Percentiles rank a stretch among this genome's conserved stretches.
Evolutionary conservation across 148 eudicot genomes (phyloP).

Genomic region (Selenicereus undatus): DNA sequence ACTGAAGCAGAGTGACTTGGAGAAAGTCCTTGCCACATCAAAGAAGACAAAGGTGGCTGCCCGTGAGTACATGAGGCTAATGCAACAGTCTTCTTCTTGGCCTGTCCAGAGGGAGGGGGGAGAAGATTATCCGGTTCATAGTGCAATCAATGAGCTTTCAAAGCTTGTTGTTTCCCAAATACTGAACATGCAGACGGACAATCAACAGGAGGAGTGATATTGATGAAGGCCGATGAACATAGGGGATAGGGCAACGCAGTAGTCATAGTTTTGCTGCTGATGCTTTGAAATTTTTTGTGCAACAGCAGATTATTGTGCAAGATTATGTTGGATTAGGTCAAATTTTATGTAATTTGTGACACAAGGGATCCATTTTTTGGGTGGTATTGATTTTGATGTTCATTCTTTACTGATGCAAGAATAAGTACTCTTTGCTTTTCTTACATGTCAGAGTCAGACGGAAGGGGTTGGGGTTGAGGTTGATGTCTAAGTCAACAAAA

Average conservation of each 20-base stretch:
- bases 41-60: slow-evolving; percentile 70
- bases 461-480: background rate
- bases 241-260: background rate
- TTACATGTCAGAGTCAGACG: background rate
- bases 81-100: slow-evolving; percentile 41
- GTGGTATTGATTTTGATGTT: background rate
- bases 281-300: slow-evolving; percentile 17
- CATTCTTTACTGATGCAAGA: background rate
- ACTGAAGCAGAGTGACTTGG: slow-evolving; percentile 62
- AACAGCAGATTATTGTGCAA: background rate
- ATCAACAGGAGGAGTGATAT: slow-evolving; percentile 34
- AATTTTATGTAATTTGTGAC: background rate
- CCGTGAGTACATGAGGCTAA: slow-evolving; percentile 55
- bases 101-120: slow-evolving; percentile 35
- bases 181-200: slow-evolving; percentile 50
- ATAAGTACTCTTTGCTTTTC: background rate
- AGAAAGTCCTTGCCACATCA: slow-evolving; percentile 51
- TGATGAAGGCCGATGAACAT: background rate
- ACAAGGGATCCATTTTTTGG: slow-evolving; percentile 6
- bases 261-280: slow-evolving; percentile 10
- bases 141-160: slow-evolving; percentile 63
- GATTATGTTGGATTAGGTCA: background rate
- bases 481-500: too few species aligned
- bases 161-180: slow-evolving; percentile 69
- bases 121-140: slow-evolving; percentile 56